Evolutionary conservation across 805 yeast species (phyloP).

Genomic region (Suhomyces kilbournensis): DNA sequence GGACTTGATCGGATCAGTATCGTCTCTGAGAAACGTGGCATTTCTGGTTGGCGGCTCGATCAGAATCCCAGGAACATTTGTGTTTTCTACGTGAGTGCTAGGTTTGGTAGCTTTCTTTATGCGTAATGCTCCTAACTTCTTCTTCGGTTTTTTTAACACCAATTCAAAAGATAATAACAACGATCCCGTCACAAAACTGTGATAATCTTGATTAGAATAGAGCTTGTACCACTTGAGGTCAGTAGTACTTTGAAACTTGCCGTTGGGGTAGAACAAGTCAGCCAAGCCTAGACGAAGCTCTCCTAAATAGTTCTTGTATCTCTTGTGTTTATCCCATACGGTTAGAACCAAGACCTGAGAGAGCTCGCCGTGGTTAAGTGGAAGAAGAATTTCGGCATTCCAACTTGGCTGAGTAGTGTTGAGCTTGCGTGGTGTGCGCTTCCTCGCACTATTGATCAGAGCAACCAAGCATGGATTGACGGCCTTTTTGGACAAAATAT

Average conservation of each 20-base stretch:
- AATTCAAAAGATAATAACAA: constrained; percentile 43
- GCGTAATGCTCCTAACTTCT: constrained; percentile 1
- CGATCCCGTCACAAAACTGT: constrained; percentile 49
- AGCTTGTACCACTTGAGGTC: constrained; percentile 46
- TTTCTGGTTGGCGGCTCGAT: constrained; percentile 2
- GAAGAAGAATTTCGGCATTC: constrained; percentile 34
- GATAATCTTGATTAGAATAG: constrained; percentile 36
- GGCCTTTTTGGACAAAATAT: constrained; percentile 12
- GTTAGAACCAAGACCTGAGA: constrained; percentile 30
- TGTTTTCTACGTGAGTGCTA: not conserved
- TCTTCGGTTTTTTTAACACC: constrained; percentile 16
- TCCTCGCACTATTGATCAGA: constrained; percentile 27
- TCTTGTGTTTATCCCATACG: constrained; percentile 40
- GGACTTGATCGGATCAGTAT: not conserved
- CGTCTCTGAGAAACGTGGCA: not conserved
- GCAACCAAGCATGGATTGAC: constrained; percentile 39
- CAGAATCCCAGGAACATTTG: not conserved
- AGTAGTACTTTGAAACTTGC: constrained; percentile 14
- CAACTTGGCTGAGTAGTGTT: constrained; percentile 39
- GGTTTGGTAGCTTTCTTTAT: constrained; percentile 1
- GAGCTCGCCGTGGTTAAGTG: constrained; percentile 26
- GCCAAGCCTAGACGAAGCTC: constrained; percentile 32
- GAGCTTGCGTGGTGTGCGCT: constrained; percentile 28
- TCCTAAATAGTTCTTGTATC: constrained; percentile 39
- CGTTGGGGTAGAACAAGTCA: constrained; percentile 24